Percentiles rank a stretch among this genome's conserved stretches.
Conservation (phyloP, 306 rosid species). For the Gynostemma pentaphyllum region DNA sequence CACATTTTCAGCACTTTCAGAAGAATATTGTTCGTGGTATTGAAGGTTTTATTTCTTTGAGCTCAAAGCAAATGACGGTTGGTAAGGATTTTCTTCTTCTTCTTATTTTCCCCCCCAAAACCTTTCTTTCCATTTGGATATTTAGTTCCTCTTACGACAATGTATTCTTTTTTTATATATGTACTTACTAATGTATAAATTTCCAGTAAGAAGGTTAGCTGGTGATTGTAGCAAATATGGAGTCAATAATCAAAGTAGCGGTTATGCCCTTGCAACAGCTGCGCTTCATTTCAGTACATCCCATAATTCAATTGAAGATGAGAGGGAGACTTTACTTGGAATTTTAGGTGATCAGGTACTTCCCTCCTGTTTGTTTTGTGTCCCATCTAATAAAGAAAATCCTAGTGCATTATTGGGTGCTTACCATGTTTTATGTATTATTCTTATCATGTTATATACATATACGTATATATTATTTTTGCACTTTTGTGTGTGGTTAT, state of each 20-base stretch:
- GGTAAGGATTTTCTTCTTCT: slow-evolving; percentile 36
- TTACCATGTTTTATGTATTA: too few species aligned
- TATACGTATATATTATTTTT: background rate
- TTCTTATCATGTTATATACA: background rate
- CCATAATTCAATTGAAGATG: slow-evolving; percentile 44
- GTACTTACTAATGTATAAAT: slow-evolving; percentile 14
- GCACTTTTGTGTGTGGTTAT: background rate
- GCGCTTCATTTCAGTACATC: slow-evolving; percentile 54
- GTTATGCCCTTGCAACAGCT: slow-evolving; percentile 41
- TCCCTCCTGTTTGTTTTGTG: slow-evolving; percentile 11
- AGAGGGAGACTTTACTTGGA: slow-evolving; percentile 51
- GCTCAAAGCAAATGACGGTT: slow-evolving; percentile 80
- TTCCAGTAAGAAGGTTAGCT: slow-evolving; percentile 61
- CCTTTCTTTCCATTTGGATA: background rate
- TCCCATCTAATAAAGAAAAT: background rate
- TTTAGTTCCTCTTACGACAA: background rate
- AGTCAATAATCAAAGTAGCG: slow-evolving; percentile 34
- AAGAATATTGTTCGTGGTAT: slow-evolving; percentile 71
- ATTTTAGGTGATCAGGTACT: slow-evolving; percentile 64
- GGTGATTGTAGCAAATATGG: slow-evolving; percentile 73
- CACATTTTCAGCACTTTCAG: slow-evolving; percentile 60
- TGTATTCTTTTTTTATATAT: slow-evolving; percentile 14
- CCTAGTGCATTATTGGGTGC: background rate
- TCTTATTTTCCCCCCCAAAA: background rate
- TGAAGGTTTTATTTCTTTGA: slow-evolving; percentile 50